A percentile compares a stretch with the other conserved stretches of the same genome.
Evolutionary conservation across 2,329 filamentous ascomycete species (phyloP).

Genomic region (Cyphellophora europaea): DNA sequence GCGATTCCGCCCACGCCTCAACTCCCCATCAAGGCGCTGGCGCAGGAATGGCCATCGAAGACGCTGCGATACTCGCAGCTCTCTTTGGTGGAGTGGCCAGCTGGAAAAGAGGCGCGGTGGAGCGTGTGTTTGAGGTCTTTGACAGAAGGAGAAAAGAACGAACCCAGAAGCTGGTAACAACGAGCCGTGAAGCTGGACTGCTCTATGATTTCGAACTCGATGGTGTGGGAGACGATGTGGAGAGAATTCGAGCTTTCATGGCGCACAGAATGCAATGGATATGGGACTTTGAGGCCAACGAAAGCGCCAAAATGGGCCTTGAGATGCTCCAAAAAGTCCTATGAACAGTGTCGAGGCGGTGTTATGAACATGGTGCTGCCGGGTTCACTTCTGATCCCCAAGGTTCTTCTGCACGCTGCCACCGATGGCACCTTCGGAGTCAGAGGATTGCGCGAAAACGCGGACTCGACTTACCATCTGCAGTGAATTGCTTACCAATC

Average conservation of each 20-base stretch:
- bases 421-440: constrained; percentile 27
- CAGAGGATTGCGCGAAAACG: no score
- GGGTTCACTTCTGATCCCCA: constrained; percentile 18
- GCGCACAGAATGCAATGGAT: no score
- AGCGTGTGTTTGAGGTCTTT: constrained; percentile 22
- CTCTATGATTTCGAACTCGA: constrained; percentile 24
- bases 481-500: constrained; percentile 28
- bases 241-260: no score
- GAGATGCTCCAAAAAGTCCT: no score
- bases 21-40: constrained; percentile 32
- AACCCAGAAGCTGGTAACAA: constrained; percentile 26
- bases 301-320: no score
- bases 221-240: constrained; percentile 25
- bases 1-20: constrained; percentile 33
- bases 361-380: no score
- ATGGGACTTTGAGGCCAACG: no score
- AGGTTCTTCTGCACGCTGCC: constrained; percentile 25
- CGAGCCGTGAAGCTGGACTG: constrained; percentile 24
- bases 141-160: constrained; percentile 20
- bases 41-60: constrained; percentile 26
- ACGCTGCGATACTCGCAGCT: constrained; percentile 21
- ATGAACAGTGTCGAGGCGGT: no score
- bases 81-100: constrained; percentile 20
- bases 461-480: no score
- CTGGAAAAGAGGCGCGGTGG: constrained; percentile 15